phyloP scores from a whole-genome alignment of 2,329 filamentous ascomycete species.

The Fusarium chlamydosporum region DNA sequence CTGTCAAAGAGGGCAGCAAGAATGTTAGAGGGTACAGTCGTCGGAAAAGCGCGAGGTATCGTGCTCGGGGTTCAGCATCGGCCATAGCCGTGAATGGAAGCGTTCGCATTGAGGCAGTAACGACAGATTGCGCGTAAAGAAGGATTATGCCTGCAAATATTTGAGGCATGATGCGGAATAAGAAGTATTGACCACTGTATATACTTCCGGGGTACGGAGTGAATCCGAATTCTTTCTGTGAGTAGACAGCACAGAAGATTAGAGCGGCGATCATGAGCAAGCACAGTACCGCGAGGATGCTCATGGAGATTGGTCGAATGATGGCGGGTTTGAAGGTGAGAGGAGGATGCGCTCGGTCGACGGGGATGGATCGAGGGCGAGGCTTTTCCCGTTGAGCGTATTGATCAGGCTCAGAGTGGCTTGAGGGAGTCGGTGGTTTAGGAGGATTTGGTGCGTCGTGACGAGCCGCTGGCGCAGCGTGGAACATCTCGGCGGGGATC shows the following conservation, averaged over 20 bases:
- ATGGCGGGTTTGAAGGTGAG: constrained; percentile 80
- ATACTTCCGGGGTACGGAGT: constrained; percentile 75
- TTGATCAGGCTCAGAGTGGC: constrained; percentile 31
- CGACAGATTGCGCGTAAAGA: constrained; percentile 82
- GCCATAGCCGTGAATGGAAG: constrained; percentile 85
- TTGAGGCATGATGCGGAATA: constrained; percentile 88
- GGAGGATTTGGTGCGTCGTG: constrained; percentile 29
- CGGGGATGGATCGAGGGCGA: constrained; percentile 57
- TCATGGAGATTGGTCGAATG: constrained; percentile 76
- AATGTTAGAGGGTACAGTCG: constrained; percentile 79
- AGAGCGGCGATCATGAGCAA: constrained; percentile 79
- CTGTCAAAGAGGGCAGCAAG: constrained; percentile 69
- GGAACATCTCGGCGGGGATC: constrained; percentile 35
- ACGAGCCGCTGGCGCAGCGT: constrained; percentile 34
- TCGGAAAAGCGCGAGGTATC: constrained; percentile 76
- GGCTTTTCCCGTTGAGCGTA: constrained; percentile 48
- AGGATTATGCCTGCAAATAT: constrained; percentile 79
- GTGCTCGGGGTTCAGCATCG: constrained; percentile 69
- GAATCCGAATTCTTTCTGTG: constrained; percentile 73
- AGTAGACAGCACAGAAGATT: constrained; percentile 80
- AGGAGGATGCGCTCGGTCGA: constrained; percentile 59
- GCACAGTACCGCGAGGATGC: constrained; percentile 71
- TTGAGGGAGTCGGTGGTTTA: constrained; percentile 36
- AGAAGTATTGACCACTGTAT: constrained; percentile 82
- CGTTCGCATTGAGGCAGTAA: constrained; percentile 80